phyloP scores from a whole-genome alignment of 164 flowering plant species.

The Chimonanthus salicifolius region DNA sequence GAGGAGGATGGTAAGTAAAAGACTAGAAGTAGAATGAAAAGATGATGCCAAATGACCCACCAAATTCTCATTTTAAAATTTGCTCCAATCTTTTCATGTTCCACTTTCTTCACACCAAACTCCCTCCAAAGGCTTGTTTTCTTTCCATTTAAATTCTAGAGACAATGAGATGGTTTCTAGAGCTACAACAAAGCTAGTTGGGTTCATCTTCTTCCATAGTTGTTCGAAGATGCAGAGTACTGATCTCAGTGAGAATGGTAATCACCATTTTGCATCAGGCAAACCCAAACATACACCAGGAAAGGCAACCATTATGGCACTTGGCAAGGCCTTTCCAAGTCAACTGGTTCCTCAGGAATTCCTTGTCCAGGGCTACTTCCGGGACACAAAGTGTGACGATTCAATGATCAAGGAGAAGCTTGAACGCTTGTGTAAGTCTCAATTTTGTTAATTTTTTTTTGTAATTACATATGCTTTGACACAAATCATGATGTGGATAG shows the following conservation, averaged over 20 bases:
- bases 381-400: slow-evolving; percentile 60
- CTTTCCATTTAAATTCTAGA: slow-evolving; percentile 1
- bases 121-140: slow-evolving; percentile 24
- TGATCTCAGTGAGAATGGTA: slow-evolving; percentile 12
- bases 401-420: slow-evolving; percentile 51
- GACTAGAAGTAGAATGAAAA: no score
- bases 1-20: no score
- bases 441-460: no score
- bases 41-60: not conserved
- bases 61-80: slow-evolving; percentile 1
- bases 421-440: slow-evolving; percentile 52
- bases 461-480: no score
- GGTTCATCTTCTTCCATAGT: not conserved
- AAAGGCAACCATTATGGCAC: slow-evolving; percentile 53
- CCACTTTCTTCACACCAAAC: slow-evolving; percentile 30
- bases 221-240: slow-evolving; percentile 22
- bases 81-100: slow-evolving; percentile 19
- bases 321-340: slow-evolving; percentile 63
- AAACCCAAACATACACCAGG: slow-evolving; percentile 21
- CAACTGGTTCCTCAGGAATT: slow-evolving; percentile 55
- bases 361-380: slow-evolving; percentile 56
- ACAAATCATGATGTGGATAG: no score
- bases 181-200: not conserved
- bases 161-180: not conserved
- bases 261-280: not conserved